Percentiles rank a stretch among this genome's conserved stretches.
Conservation (phyloP, 345 rosid genomes). For the Sonneratia alba region DNA sequence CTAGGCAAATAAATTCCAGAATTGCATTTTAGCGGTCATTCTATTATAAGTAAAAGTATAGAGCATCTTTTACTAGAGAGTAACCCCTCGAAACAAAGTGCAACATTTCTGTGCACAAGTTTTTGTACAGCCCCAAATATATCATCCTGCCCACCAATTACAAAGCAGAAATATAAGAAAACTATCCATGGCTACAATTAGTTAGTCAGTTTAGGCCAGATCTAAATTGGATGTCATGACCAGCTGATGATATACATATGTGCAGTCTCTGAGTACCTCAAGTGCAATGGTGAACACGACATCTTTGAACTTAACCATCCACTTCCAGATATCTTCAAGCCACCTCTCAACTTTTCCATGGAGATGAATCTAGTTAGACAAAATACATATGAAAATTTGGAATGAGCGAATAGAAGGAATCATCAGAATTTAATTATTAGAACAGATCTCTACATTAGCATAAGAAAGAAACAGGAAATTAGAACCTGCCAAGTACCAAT, state of each 20-base stretch:
- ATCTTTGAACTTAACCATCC: constrained; percentile 82
- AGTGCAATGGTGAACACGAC: constrained; percentile 44
- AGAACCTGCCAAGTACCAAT: not conserved
- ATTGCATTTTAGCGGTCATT: not conserved
- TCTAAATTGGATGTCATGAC: not conserved
- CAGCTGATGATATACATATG: not conserved
- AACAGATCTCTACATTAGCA: not conserved
- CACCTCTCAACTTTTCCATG: constrained; percentile 64
- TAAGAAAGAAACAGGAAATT: not conserved
- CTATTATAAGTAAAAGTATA: not conserved
- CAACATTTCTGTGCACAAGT: not conserved
- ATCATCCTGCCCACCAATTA: not conserved
- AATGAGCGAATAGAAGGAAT: constrained; percentile 1
- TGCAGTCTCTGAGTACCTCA: constrained; percentile 37
- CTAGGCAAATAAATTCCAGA: not conserved
- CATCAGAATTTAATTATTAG: not conserved
- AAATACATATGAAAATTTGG: constrained; percentile 5
- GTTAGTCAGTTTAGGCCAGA: not conserved
- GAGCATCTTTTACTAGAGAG: not conserved
- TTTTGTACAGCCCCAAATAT: not conserved
- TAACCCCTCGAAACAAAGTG: not conserved
- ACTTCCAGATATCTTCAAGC: constrained; percentile 75
- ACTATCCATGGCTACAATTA: not conserved
- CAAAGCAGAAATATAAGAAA: not conserved
- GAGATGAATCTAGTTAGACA: constrained; percentile 36